Conservation (phyloP, 2,329 filamentous ascomycete species). For the Neoscytalidium dimidiatum region DNA sequence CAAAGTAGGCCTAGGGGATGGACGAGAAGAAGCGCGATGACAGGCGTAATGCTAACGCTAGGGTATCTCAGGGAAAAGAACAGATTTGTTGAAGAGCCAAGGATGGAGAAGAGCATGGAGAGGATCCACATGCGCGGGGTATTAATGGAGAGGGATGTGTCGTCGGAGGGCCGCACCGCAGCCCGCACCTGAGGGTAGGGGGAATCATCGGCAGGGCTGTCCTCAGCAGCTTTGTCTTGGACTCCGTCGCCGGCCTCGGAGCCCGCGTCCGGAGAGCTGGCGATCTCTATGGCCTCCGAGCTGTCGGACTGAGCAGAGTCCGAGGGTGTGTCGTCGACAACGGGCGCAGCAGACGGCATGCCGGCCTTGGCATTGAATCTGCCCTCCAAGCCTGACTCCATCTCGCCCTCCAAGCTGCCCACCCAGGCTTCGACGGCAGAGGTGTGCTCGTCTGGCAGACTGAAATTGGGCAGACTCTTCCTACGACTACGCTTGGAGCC, state of each 20-base stretch:
- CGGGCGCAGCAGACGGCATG: not conserved
- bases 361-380: not conserved
- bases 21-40: constrained; percentile 82
- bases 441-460: constrained; percentile 7
- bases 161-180: constrained; percentile 74
- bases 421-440: constrained; percentile 16
- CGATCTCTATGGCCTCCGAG: constrained; percentile 28
- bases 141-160: constrained; percentile 77
- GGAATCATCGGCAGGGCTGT: constrained; percentile 67
- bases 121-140: constrained; percentile 86
- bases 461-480: constrained; percentile 7
- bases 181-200: constrained; percentile 79
- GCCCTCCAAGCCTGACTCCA: constrained; percentile 1
- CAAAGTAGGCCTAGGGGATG: constrained; percentile 81
- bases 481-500: constrained; percentile 13
- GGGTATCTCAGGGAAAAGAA: constrained; percentile 91
- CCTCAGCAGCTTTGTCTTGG: constrained; percentile 37
- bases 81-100: constrained; percentile 80
- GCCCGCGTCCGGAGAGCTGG: constrained; percentile 37
- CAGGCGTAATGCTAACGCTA: constrained; percentile 84
- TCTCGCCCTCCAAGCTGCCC: constrained; percentile 6
- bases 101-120: constrained; percentile 76
- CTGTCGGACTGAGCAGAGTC: constrained; percentile 6
- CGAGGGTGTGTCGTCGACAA: not conserved
- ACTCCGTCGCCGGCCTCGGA: not conserved